phyloP scores from a whole-genome alignment of 1,284 basidiomycete genomes.

The Pisolithus thermaeus region DNA sequence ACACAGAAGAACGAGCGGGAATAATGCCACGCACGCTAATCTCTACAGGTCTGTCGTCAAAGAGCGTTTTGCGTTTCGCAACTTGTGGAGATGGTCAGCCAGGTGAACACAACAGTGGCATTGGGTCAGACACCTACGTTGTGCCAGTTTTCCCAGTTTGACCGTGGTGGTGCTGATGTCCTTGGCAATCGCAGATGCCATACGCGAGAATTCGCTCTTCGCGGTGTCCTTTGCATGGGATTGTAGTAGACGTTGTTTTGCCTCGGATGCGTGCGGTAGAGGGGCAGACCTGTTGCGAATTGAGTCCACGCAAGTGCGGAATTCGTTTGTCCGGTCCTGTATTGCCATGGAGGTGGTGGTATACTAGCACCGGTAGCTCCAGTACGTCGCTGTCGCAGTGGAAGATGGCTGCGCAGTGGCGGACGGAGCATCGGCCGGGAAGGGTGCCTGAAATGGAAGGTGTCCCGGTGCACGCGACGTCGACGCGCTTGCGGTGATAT shows the following conservation, averaged over 20 bases:
- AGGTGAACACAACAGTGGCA: slow-evolving; percentile 1
- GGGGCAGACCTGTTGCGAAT: slow-evolving; percentile 70
- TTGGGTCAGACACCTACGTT: slow-evolving; percentile 54
- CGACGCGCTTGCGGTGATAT: neutral
- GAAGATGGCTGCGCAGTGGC: neutral
- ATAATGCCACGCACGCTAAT: slow-evolving; percentile 67
- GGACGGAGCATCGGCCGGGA: neutral
- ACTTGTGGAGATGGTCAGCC: slow-evolving; percentile 46
- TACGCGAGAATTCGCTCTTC: slow-evolving; percentile 86
- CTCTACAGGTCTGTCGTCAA: slow-evolving; percentile 98
- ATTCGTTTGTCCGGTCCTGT: slow-evolving; percentile 82
- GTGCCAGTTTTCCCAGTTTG: slow-evolving; percentile 94
- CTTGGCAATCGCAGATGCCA: slow-evolving; percentile 88
- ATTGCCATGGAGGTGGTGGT: slow-evolving; percentile 50
- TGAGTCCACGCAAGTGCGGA: slow-evolving; percentile 77
- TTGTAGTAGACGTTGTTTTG: slow-evolving; percentile 60
- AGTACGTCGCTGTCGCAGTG: too few relatives aligned
- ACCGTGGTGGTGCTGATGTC: slow-evolving; percentile 89
- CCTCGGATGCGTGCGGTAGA: slow-evolving; percentile 45
- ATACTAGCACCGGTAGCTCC: too few relatives aligned
- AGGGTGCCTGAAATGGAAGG: neutral
- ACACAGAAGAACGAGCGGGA: neutral
- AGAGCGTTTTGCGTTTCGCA: slow-evolving; percentile 98
- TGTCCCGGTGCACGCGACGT: neutral
- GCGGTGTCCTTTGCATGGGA: slow-evolving; percentile 39